These are phyloP conservation scores for Fusarium robinianum DNA, from an alignment of 2,329 filamentous ascomycete genomes.

Conservation along the genomic window DNA sequence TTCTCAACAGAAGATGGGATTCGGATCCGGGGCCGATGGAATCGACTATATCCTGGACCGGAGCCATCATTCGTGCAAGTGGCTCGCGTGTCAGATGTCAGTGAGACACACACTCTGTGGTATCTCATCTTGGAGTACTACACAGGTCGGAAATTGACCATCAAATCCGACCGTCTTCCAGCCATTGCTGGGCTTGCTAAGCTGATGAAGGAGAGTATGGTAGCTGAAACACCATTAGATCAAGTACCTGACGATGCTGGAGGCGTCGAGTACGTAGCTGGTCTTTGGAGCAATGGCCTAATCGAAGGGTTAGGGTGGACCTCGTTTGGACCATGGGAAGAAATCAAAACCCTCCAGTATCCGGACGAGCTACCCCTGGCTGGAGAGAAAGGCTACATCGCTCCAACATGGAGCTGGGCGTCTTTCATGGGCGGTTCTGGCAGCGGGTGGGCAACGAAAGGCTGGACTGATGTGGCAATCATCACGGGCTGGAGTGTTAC, in stretches of 20 bases:
- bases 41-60: neutral
- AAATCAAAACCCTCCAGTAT: neutral
- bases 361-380: neutral
- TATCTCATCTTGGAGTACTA: constrained; percentile 6
- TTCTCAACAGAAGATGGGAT: constrained; percentile 13
- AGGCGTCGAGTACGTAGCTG: constrained; percentile 2
- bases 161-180: constrained; percentile 1
- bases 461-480: constrained; percentile 9
- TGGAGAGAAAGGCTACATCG: constrained; percentile 3
- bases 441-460: neutral
- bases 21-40: constrained; percentile 2
- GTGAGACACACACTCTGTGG: constrained; percentile 1
- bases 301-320: constrained; percentile 5
- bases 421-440: neutral
- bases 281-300: constrained; percentile 2
- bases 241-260: neutral
- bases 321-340: neutral
- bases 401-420: constrained; percentile 18
- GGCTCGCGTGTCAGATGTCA: neutral
- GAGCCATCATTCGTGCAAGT: neutral
- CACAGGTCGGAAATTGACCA: neutral
- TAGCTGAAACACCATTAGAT: neutral
- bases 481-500: neutral
- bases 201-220: neutral
- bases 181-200: constrained; percentile 3